Evolutionary conservation across 495 filamentous ascomycete genomes (phyloP), one percentile per base, ranked within the genome.

Genomic region (Tirmania nivea): DNA sequence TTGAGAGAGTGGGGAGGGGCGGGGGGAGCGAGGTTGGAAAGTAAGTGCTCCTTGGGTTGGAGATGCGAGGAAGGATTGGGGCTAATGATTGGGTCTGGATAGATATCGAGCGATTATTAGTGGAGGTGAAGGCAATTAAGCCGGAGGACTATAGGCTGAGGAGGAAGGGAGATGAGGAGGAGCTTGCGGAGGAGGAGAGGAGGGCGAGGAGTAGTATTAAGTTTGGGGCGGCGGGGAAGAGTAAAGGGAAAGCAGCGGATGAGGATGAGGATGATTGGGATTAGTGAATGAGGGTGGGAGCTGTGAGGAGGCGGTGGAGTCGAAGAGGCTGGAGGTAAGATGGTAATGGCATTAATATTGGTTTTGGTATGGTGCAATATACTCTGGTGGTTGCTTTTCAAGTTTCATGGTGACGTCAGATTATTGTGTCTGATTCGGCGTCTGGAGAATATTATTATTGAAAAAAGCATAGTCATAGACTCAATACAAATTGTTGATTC

Each of bases 181-280:
- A 80, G 48, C 77, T 82, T 51, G 75, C 66, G 10, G 70, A 72
- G 54, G 70, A 79, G 55, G 64, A 72, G 34, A 64, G 67, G 53
- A 54, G 66, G 52, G 59, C 63, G 42, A 61, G 70, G 65, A 53
- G 73, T 65, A 56, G 72, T 63, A 65, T 67, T 54, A 63, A 67
- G 54, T 50, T 70, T 67, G 56, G 47, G 48, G 55, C 34, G 60
- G 56, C 42, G 71, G 66, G 69, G 63, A 31, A 60, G 59, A 35
- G 62, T 69, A 51, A 69, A 69, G 36, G 57, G 17, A 63, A 54
- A 10, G 64, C 69, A 17, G 71, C 75, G 55, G 75, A 79, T 45
- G 76, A 75, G 34, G 71, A 84, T 57, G 82, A 86, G 60, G 80
- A 83, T 55, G 84, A 86, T 62, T 90, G 83, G 83, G 82, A 88